phyloP scores from a whole-genome alignment of 78 protist species.

The Monosiga brevicollis region DNA sequence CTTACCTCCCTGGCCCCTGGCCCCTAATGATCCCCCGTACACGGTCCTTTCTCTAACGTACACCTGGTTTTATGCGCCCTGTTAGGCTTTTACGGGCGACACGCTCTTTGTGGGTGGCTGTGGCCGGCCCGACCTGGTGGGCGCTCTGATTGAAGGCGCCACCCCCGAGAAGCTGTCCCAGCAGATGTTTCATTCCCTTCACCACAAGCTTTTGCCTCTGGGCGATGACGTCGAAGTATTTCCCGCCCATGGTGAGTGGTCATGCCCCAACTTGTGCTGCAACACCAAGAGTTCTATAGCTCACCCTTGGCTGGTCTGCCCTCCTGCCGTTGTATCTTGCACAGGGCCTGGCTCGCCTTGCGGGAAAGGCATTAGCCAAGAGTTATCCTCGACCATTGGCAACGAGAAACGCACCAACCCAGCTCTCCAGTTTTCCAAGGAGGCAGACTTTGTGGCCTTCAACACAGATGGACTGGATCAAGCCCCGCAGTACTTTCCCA shows the following conservation, averaged over 20 bases:
- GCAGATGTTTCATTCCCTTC: not conserved
- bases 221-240: not conserved
- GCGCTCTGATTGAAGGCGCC: not conserved
- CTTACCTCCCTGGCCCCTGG: too few species aligned
- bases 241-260: slow-evolving; percentile 20
- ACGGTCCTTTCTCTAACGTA: too few species aligned
- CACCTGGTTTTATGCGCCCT: too few species aligned
- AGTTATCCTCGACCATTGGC: slow-evolving; percentile 5
- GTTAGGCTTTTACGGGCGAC: slow-evolving; percentile 41
- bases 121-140: slow-evolving; percentile 25
- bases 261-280: too few species aligned
- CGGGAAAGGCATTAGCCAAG: slow-evolving; percentile 6
- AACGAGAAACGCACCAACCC: slow-evolving; percentile 9
- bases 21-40: too few species aligned
- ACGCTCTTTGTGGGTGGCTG: slow-evolving; percentile 33
- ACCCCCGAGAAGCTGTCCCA: not conserved
- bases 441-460: not conserved
- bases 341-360: slow-evolving; percentile 16
- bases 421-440: not conserved
- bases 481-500: slow-evolving; percentile 19
- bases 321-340: too few species aligned
- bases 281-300: too few species aligned
- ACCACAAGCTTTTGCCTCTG: not conserved
- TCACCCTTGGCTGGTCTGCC: too few species aligned
- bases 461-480: not conserved